Conservation (phyloP, 73 alveolate species). For the Loxodes magnus region DNA sequence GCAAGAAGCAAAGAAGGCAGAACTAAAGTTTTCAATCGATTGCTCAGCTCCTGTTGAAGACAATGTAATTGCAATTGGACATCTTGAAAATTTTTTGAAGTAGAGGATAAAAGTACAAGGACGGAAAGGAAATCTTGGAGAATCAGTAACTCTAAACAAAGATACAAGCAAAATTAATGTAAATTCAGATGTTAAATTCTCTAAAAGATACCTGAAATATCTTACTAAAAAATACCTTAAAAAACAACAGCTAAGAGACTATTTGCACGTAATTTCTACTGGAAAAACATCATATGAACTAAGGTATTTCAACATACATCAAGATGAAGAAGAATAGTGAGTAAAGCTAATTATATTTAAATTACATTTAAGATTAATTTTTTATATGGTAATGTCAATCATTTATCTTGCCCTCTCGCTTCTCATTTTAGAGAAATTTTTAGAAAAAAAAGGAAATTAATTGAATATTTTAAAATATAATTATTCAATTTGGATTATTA, state of each 20-base stretch:
- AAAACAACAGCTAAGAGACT: conserved; percentile 68
- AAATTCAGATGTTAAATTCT: conserved; percentile 51
- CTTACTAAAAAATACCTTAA: conserved; percentile 76
- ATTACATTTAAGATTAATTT: too few species aligned
- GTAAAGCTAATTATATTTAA: conserved; percentile 4
- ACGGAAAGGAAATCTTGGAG: conserved; percentile 44
- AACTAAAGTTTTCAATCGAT: conserved; percentile 33
- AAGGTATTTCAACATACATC: conserved; percentile 66
- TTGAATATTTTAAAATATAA: too few species aligned
- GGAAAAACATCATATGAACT: conserved; percentile 64
- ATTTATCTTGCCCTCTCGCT: too few species aligned
- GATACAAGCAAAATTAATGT: conserved; percentile 30
- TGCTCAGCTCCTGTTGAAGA: conserved; percentile 48
- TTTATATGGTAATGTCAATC: too few species aligned
- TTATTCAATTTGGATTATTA: too few species aligned
- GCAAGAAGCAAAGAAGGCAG: conserved; percentile 26
- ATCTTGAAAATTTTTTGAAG: conserved; percentile 40
- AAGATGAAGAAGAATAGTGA: conserved; percentile 61
- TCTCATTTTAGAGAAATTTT: too few species aligned
- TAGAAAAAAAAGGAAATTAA: too few species aligned
- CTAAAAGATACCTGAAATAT: conserved; percentile 84
- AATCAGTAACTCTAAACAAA: conserved; percentile 31
- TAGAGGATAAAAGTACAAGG: conserved; percentile 38
- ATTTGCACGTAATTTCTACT: conserved; percentile 64
- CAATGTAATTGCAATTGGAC: conserved; percentile 38